Evolutionary conservation across 495 filamentous ascomycete genomes (phyloP), one percentile per base, ranked within the genome.

Genomic region (Rhypophila decipiens): DNA sequence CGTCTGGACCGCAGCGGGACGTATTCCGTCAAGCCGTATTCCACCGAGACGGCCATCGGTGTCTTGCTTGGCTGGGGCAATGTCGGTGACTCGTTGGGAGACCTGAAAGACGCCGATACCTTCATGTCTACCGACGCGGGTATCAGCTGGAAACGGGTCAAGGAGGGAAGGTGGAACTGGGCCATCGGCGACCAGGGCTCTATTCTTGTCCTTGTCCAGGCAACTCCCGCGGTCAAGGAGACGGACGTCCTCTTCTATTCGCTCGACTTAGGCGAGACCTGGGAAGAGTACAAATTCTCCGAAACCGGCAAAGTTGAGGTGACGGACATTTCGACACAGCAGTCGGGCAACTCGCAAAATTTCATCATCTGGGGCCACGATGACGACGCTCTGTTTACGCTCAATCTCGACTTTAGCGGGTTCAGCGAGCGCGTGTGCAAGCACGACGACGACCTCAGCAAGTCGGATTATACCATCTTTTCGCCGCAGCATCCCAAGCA

Each of bases 141-240:
- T n/a, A 69, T 96, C 47, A 82, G 70, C 23, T 99, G 94, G 94
- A 84, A 75, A 36, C 74, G 82, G 29, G 83, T 86, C 44, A 90
- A 82, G 69, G 87, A 91, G 59, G 94, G 93, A 7, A 76, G 69
- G 29, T 94, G 88, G 67, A 83, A 84, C 67, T 99, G 88, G 87
- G 88, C 95, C 55, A 94, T 84, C 56, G 93, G 93, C 44, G 94
- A 97, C 52, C 87, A 94, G 60, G 94, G 94, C 15, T 89, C 87
- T 1, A 79, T 97, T 53, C 77, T 97, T 46, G 88, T 95, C 23
- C 83, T 99, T 44, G 88, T 90, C 22, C 68, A 72, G 51, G 60
- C 57, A 2, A 24, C 31, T 65, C 78, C 31, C 36, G 48, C 27
- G 21, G 41, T 31, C 2, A 52, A 52, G 11, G 72, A 82, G 39